Conservation (phyloP, 1,139 yeast species). For the Wickerhamomyces sp. region DNA sequence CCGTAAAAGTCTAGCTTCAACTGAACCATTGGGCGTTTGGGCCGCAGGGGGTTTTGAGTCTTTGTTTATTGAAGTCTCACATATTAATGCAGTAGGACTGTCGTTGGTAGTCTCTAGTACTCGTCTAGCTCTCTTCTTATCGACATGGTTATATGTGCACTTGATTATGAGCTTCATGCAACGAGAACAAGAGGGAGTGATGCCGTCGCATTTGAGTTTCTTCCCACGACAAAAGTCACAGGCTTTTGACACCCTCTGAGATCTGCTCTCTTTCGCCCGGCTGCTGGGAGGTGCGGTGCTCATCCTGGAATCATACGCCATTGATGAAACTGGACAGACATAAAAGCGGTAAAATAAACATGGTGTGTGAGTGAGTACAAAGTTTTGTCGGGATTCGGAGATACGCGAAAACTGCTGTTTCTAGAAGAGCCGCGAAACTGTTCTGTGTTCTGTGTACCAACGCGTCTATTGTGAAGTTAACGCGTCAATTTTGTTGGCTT, state of each 20-base stretch:
- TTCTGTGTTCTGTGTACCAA: too few relatives aligned
- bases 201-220: slow-evolving; percentile 48
- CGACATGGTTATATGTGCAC: slow-evolving; percentile 28
- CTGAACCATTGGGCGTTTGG: not conserved
- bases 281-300: too few relatives aligned
- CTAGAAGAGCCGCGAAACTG: too few relatives aligned
- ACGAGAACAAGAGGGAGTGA: slow-evolving; percentile 36
- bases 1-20: not conserved
- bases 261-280: too few relatives aligned
- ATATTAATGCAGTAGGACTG: too few relatives aligned
- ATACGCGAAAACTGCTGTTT: too few relatives aligned
- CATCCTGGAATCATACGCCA: too few relatives aligned
- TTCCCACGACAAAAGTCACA: slow-evolving; percentile 48
- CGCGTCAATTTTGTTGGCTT: not conserved
- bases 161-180: slow-evolving; percentile 30
- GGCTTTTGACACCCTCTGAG: slow-evolving; percentile 44
- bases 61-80: not conserved
- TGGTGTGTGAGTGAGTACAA: too few relatives aligned
- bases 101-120: too few relatives aligned
- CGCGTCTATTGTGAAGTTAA: not conserved
- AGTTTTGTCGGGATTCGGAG: too few relatives aligned
- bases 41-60: not conserved
- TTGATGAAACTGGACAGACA: too few relatives aligned
- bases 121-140: slow-evolving; percentile 7
- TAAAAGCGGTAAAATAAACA: too few relatives aligned